These are phyloP conservation scores for Jackrogersella minutella DNA, from an alignment of 495 filamentous ascomycete genomes.

Conservation along the genomic window DNA sequence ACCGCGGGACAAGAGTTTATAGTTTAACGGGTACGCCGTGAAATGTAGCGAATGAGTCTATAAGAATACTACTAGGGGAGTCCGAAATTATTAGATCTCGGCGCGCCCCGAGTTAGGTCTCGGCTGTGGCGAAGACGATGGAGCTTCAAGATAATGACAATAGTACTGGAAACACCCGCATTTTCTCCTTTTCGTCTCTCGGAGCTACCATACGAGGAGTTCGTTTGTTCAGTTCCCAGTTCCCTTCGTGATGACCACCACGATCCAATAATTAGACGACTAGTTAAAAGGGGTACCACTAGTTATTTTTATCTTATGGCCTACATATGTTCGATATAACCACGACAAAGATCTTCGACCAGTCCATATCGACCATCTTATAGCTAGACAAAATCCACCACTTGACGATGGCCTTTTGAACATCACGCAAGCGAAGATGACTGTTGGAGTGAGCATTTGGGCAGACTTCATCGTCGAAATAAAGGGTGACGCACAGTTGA, in stretches of 20 bases:
- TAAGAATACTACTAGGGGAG: constrained; percentile 3
- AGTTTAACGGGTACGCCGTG: not conserved
- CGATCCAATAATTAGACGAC: not conserved
- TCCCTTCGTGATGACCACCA: not conserved
- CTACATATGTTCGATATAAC: constrained; percentile 1
- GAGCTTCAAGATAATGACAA: not conserved
- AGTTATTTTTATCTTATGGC: constrained; percentile 10
- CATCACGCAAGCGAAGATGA: not conserved
- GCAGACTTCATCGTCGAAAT: not conserved
- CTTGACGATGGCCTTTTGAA: not conserved
- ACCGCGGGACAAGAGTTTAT: not conserved
- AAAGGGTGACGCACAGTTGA: constrained; percentile 16
- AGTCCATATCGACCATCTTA: not conserved
- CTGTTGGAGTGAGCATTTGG: not conserved
- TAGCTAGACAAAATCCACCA: not conserved
- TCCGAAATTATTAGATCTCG: constrained; percentile 20
- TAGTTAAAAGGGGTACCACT: not conserved
- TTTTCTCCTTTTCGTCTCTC: not conserved
- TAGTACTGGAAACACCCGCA: not conserved
- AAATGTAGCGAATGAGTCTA: not conserved
- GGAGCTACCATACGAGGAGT: no score
- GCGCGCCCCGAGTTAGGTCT: constrained; percentile 12
- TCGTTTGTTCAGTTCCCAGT: not conserved
- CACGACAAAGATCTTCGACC: not conserved
- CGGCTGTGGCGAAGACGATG: not conserved